These are phyloP conservation scores for Clitopilus passeckerianus DNA, from an alignment of 768 basidiomycete species.

Conservation along the genomic window DNA sequence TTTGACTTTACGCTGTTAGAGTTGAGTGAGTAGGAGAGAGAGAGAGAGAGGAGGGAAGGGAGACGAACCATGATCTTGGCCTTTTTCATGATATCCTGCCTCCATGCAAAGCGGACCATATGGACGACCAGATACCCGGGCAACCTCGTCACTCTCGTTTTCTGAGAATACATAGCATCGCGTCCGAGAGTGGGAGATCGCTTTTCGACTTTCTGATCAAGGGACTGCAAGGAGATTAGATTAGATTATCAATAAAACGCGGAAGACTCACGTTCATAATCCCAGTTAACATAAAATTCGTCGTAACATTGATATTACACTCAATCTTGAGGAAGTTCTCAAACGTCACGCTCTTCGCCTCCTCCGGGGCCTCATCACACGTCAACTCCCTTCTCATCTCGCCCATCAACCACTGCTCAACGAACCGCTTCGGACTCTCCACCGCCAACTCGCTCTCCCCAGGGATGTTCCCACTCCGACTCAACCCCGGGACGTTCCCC, in stretches of 20 bases:
- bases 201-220: conserved; percentile 88
- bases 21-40: background rate
- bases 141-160: conserved; percentile 75
- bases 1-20: conserved; percentile 76
- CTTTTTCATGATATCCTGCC: conserved; percentile 87
- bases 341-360: conserved; percentile 51
- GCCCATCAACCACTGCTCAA: conserved; percentile 80
- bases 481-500: conserved; percentile 53
- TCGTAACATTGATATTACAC: conserved; percentile 84
- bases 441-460: background rate
- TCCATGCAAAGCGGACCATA: conserved; percentile 96
- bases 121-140: conserved; percentile 86
- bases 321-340: conserved; percentile 87
- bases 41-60: background rate
- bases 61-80: conserved; percentile 88
- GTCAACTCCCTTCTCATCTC: conserved; percentile 74
- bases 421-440: conserved; percentile 45
- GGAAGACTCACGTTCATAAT: conserved; percentile 65
- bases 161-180: conserved; percentile 77
- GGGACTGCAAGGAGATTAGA: conserved; percentile 42
- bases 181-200: conserved; percentile 74
- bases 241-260: background rate
- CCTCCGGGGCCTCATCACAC: conserved; percentile 80
- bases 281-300: conserved; percentile 86
- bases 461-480: background rate